Conservation (phyloP, 2,329 filamentous ascomycete species). For the Aspergillus sp. region DNA sequence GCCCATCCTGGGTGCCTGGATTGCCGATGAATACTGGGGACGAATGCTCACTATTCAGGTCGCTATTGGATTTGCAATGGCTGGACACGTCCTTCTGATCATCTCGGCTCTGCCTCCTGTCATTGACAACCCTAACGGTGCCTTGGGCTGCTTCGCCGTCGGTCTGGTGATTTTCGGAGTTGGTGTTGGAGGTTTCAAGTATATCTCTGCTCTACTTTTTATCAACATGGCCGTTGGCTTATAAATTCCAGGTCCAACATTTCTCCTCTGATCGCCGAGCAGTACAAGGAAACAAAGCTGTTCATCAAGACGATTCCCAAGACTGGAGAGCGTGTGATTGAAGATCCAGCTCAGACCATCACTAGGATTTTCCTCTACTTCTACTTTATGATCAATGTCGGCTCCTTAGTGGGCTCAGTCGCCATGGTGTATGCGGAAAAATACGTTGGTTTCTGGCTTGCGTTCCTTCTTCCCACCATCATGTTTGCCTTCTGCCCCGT, state of each 20-base stretch:
- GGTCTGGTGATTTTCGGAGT: conserved; percentile 65
- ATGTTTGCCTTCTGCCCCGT: conserved; percentile 60
- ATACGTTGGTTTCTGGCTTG: conserved; percentile 65
- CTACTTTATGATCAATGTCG: conserved; percentile 68
- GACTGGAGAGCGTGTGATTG: conserved; percentile 62
- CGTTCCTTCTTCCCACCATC: conserved; percentile 58
- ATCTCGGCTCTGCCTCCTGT: conserved; percentile 61
- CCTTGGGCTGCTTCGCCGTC: conserved; percentile 60
- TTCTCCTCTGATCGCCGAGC: conserved; percentile 65
- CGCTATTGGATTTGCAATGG: conserved; percentile 59
- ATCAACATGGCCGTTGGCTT: not conserved
- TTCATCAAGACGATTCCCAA: conserved; percentile 50
- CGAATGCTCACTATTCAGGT: conserved; percentile 67
- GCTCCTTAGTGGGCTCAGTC: conserved; percentile 57
- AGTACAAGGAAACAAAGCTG: conserved; percentile 57
- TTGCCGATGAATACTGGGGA: conserved; percentile 66
- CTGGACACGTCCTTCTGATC: conserved; percentile 65
- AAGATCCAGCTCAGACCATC: conserved; percentile 65
- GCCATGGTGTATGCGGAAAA: conserved; percentile 70
- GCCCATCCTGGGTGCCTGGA: conserved; percentile 56
- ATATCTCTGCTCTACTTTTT: not conserved
- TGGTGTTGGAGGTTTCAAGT: conserved; percentile 74
- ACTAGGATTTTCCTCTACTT: conserved; percentile 67
- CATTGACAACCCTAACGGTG: conserved; percentile 52
- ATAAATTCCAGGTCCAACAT: conserved; percentile 55